Evolutionary conservation across 352 stramenopile genomes (phyloP).

Genomic region (Globisporangium abappressorium): DNA sequence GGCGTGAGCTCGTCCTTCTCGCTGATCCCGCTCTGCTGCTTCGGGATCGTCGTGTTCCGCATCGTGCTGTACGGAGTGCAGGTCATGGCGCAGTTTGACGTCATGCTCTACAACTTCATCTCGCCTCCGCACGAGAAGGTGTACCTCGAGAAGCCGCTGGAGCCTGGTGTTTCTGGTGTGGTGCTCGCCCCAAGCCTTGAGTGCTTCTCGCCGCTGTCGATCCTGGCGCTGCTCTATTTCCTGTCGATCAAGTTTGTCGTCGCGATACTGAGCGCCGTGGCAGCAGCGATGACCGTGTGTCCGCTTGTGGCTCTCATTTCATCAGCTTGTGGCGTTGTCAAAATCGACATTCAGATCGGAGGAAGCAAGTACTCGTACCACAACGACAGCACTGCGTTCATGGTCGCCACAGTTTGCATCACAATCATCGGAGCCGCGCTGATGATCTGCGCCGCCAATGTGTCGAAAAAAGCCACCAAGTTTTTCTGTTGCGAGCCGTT

Average conservation of each 20-base stretch:
- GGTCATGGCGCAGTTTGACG: slow-evolving; percentile 47
- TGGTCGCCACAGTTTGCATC: slow-evolving; percentile 26
- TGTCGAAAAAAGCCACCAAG: slow-evolving; percentile 32
- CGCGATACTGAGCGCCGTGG: slow-evolving; percentile 32
- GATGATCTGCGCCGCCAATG: slow-evolving; percentile 46
- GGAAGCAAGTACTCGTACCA: slow-evolving; percentile 18
- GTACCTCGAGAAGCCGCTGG: slow-evolving; percentile 8
- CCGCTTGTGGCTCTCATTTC: slow-evolving; percentile 27
- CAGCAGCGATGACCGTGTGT: slow-evolving; percentile 29
- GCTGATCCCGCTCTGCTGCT: slow-evolving; percentile 61
- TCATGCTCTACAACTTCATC: slow-evolving; percentile 64
- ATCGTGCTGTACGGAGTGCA: slow-evolving; percentile 53
- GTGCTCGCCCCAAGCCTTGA: slow-evolving; percentile 41
- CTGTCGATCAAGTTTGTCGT: slow-evolving; percentile 53
- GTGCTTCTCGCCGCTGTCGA: slow-evolving; percentile 56
- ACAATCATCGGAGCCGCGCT: slow-evolving; percentile 49
- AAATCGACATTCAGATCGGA: slow-evolving; percentile 24
- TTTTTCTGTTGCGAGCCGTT: slow-evolving; percentile 58
- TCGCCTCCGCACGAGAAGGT: slow-evolving; percentile 17
- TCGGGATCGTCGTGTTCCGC: slow-evolving; percentile 65
- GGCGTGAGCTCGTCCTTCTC: slow-evolving; percentile 45
- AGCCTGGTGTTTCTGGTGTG: not conserved
- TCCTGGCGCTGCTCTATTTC: slow-evolving; percentile 73
- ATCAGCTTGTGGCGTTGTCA: slow-evolving; percentile 11
- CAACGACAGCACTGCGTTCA: slow-evolving; percentile 21